These are phyloP conservation scores for Sphaerostilbella broomeana DNA, from an alignment of 2,329 filamentous ascomycete species.

Conservation along the genomic window DNA sequence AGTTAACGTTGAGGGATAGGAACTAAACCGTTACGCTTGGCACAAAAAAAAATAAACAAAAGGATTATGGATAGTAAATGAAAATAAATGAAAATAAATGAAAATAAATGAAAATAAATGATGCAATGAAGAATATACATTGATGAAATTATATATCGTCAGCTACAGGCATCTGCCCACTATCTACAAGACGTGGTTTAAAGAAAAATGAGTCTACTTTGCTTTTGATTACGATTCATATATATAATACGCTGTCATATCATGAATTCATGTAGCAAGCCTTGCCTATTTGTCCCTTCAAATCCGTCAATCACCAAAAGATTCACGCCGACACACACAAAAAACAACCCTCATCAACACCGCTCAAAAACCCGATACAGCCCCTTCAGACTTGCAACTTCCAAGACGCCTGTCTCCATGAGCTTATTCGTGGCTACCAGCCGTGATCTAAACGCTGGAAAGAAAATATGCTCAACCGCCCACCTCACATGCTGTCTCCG, in stretches of 20 bases:
- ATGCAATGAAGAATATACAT: too few species aligned
- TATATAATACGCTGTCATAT: too few species aligned
- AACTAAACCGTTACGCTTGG: not conserved
- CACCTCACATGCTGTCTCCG: slow-evolving; percentile 64
- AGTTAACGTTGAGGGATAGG: slow-evolving; percentile 6
- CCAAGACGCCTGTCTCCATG: slow-evolving; percentile 67
- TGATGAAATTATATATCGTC: too few species aligned
- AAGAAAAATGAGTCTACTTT: too few species aligned
- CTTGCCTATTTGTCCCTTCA: too few species aligned
- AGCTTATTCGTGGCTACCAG: slow-evolving; percentile 75
- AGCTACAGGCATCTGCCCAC: too few species aligned
- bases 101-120: not conserved
- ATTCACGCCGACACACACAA: not conserved
- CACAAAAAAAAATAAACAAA: not conserved
- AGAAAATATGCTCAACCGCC: slow-evolving; percentile 78
- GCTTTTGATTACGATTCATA: too few species aligned
- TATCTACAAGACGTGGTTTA: too few species aligned
- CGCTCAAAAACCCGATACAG: slow-evolving; percentile 92
- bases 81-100: not conserved
- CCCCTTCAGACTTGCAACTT: slow-evolving; percentile 87
- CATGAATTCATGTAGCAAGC: too few species aligned
- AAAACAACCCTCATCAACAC: slow-evolving; percentile 50
- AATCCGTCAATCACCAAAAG: too few species aligned
- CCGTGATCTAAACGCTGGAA: slow-evolving; percentile 78
- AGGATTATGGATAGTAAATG: not conserved